Evolutionary conservation across 2,329 filamentous ascomycete species (phyloP), one percentile per base, ranked within the genome.

Genomic region (Akanthomyces uredinophilus): DNA sequence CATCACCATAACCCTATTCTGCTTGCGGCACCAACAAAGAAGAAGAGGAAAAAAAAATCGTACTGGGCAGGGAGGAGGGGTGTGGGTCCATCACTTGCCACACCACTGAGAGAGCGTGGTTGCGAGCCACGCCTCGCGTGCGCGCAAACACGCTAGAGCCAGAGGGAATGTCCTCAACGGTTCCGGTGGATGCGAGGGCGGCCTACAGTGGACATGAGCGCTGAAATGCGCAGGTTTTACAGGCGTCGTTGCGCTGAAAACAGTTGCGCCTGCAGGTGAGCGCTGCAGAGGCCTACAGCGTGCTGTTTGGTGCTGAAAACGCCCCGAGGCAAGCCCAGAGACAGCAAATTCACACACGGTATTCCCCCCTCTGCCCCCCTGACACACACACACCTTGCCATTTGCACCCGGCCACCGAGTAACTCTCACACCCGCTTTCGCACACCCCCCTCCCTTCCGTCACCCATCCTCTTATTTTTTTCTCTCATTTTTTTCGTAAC

Each of bases 1-100:
- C 50, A 62, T 62, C 51, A 56, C 52, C 44, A 51, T 53, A 62
- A 62, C 60, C 60, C 60, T 62, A 62, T 62, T 57, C 53, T 62
- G 60, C 22, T 62, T 62, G 60, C 60, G 46, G 60, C 29, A 52
- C 32, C 32, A 35, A 8, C 50, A 16, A 24, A 18, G 24, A 22
- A 47, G 24, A 51, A 52, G 24, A 37, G 22, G 18, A 18, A 39
- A 22, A 47, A 37, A 51, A 52, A 35, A 37, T 20, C 13, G 10
- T 43, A 35, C 10, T n/a, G 20, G 29, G 53, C 24, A 29, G 10
- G 32, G 27, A 29, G 32, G 29, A 32, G 46, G 53, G 56, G 37
- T 52, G 56, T 61, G 41, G 51, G n/a, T 20, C 50, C 51, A 54
- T 46, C 43, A 55, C 43, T 55, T 37, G 59, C 51, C 59, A 61